phyloP scores from a whole-genome alignment of 2,329 filamentous ascomycete species.

The Talaromyces sp. region DNA sequence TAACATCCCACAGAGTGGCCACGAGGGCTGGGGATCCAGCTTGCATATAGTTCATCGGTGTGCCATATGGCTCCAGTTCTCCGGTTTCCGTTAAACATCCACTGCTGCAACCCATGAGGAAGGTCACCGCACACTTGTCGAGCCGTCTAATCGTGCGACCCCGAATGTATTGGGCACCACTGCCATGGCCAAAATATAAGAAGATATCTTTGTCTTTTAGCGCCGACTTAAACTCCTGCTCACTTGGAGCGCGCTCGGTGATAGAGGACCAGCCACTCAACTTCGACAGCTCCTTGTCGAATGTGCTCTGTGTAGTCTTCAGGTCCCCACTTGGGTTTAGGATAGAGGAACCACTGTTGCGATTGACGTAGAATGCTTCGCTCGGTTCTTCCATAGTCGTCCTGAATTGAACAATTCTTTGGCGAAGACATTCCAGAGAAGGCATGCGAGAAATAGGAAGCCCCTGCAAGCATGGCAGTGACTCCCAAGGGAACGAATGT shows the following conservation, averaged over 20 bases:
- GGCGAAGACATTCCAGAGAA: constrained; percentile 75
- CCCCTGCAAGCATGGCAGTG: constrained; percentile 75
- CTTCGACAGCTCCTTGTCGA: constrained; percentile 61
- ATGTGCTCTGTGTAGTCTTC: constrained; percentile 69
- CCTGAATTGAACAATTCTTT: constrained; percentile 60
- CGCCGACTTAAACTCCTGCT: constrained; percentile 68
- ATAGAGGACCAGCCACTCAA: constrained; percentile 62
- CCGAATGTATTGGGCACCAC: constrained; percentile 89
- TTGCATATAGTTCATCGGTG: constrained; percentile 86
- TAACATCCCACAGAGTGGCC: constrained; percentile 96
- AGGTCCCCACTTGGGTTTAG: constrained; percentile 87
- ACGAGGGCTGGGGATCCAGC: constrained; percentile 82
- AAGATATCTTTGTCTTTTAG: constrained; percentile 67
- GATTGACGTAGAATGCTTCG: constrained; percentile 49
- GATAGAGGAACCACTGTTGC: constrained; percentile 58
- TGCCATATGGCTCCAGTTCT: constrained; percentile 85
- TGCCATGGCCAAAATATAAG: constrained; percentile 95
- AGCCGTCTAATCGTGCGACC: constrained; percentile 76
- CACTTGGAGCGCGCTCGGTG: constrained; percentile 64
- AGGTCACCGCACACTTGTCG: constrained; percentile 71
- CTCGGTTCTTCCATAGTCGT: constrained; percentile 17
- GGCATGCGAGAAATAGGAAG: constrained; percentile 82
- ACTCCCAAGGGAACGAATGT: constrained; percentile 94
- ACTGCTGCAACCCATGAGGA: constrained; percentile 93
- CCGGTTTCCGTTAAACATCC: constrained; percentile 75